Base-by-base conservation (phyloP, 2,329 filamentous ascomycete species). In the Cordyceps fumosorosea region DNA sequence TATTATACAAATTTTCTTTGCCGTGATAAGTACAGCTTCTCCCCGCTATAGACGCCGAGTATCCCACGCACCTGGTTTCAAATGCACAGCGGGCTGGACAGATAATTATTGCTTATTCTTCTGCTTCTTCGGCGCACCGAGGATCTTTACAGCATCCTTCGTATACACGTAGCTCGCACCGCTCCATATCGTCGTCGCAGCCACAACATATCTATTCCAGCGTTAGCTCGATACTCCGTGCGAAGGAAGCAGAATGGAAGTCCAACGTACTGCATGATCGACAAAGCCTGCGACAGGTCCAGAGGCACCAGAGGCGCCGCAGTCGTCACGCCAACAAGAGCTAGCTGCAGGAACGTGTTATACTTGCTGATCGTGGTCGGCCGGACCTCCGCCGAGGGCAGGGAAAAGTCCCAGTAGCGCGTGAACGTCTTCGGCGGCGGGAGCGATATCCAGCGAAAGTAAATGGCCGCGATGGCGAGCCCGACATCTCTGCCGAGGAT, bases 321-420 rank as follows among this genome's bases (percentile, higher is more conserved):
- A 54, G 93, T 91, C 2, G 92, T 93, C 12, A 88, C 83, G 20
- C 93, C 93, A 69, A 99, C 89, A 14, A 99, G 82, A 5, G 88
- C 86, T 22, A 99, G 79, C 74, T 99, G 95, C 68, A 98, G 77
- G 50, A 96, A 92, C 0, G 95, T 99, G 76, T 99, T 99, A 75
- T 92, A 88, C 78, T 96, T 96, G 76, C 89, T 92, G 65, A 96
- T 90, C 1, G 83, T 88, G 0, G 91, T 95, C 1, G 91, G 91
- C 64, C 86, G 88, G 6, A 96, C 91, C 75, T 95, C 90, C 3
- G 91, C 91, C 45, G 87, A 90, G 2, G 91, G 95, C 16, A 99
- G 82, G 3, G 90, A 93, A 72, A 99, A 98, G 76, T 99, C 95
- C 95, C 95, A 99, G 76, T 98, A 99, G 20, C 95, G 82, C 20